Conservation (phyloP, 208 protist genomes). For the Histomonas meleagridis region DNA sequence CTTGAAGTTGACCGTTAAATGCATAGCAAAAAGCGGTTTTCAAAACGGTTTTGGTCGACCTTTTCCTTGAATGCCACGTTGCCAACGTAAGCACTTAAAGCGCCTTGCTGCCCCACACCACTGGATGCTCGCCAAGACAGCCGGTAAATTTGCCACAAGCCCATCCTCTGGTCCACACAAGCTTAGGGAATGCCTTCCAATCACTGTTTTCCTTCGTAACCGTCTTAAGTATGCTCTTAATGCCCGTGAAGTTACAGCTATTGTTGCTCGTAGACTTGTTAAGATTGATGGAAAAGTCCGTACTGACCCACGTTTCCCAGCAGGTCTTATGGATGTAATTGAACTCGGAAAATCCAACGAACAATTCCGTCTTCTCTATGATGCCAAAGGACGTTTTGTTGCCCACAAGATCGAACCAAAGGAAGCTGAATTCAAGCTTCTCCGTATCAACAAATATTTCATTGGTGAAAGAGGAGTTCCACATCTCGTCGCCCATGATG, state of each 20-base stretch:
- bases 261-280: constrained; percentile 81
- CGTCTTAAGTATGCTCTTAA: constrained; percentile 93
- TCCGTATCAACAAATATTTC: constrained; percentile 81
- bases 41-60: no score
- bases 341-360: constrained; percentile 90
- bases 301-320: constrained; percentile 85
- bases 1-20: no score
- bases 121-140: not conserved
- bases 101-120: not conserved
- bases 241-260: constrained; percentile 77
- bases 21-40: no score
- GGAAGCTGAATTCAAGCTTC: no score
- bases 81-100: not conserved
- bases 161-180: constrained; percentile 92
- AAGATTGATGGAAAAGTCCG: constrained; percentile 85
- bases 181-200: constrained; percentile 75
- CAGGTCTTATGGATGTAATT: constrained; percentile 95
- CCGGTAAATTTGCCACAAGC: not conserved
- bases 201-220: constrained; percentile 76
- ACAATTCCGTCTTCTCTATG: constrained; percentile 92
- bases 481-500: no score
- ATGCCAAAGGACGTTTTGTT: constrained; percentile 96
- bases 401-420: no score
- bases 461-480: constrained; percentile 72
- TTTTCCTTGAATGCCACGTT: not conserved